Percentiles rank a stretch among this genome's conserved stretches.
These are phyloP conservation scores for Coemansia sp. DNA, from an alignment of 192 early-diverging fungal species.

Conservation along the genomic window DNA sequence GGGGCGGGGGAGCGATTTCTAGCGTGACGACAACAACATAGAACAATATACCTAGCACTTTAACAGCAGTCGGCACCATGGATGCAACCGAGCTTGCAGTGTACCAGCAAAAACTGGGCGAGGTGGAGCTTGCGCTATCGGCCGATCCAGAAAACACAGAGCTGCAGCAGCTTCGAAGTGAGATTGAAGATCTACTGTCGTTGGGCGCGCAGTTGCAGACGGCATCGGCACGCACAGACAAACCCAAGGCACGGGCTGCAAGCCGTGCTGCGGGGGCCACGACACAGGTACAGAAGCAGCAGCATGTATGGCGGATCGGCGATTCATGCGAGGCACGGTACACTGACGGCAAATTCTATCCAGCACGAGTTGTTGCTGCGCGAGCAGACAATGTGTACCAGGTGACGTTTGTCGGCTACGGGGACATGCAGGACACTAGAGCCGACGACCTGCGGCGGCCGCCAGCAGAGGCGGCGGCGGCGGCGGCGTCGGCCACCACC, in stretches of 20 bases:
- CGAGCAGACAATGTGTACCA: slow-evolving; percentile 1
- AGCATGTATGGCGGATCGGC: slow-evolving; percentile 12
- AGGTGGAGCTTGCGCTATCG: slow-evolving; percentile 39
- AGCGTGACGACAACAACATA: no score
- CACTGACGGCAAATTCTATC: slow-evolving; percentile 13
- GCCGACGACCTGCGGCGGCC: slow-evolving; percentile 8
- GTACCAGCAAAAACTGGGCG: slow-evolving; percentile 30
- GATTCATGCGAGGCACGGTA: slow-evolving; percentile 21
- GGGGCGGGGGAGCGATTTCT: no score
- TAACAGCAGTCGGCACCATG: no score
- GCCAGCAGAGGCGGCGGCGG: background rate
- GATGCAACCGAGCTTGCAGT: slow-evolving; percentile 30
- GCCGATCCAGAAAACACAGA: slow-evolving; percentile 33
- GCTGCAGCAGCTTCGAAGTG: slow-evolving; percentile 31
- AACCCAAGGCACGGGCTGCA: no score
- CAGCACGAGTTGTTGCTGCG: slow-evolving; percentile 13
- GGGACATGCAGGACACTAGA: slow-evolving; percentile 15
- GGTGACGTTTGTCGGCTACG: slow-evolving; percentile 30
- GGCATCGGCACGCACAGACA: background rate
- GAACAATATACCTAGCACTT: no score
- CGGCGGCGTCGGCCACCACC: no score
- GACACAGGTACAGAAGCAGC: background rate
- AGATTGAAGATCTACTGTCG: slow-evolving; percentile 29
- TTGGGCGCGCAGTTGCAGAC: slow-evolving; percentile 18
- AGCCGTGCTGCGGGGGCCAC: no score